Base-by-base conservation (phyloP, 176 grass and related monocot genomes). In the Eleusine coracana region DNA sequence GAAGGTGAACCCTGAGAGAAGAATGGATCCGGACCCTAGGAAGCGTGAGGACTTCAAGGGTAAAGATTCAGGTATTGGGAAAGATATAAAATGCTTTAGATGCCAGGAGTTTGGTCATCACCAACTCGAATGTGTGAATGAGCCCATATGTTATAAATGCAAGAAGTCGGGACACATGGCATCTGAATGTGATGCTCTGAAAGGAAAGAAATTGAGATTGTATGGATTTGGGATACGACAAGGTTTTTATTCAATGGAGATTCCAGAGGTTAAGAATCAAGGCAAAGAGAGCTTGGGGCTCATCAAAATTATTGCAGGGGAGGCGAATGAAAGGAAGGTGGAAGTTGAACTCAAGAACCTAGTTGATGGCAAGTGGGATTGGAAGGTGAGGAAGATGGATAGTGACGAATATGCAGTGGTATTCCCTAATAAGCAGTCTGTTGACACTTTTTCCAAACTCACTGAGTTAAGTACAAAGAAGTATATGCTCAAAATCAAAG, bases 381-480 rank as follows among this genome's bases (percentile, higher is more conserved):
- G 54, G 54, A 5, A n/a, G 20, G 20, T 58, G 6, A 58, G 18
- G 18, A n/a, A 1, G 5, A 21, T n/a, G 3, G 4, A 7, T 5
- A 21, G 1, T 4, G 18, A 58, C 7, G 54, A 58, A n/a, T 58
- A 6, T 58, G 4, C 6, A 0, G 54, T n/a, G 5, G 1, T 1
- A 5, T 58, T 58, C 18, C 20, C 54, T 7, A 58, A n/a, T 5
- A 58, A 58, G 5, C 17, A 58, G 5, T 7, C 18, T 21, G 2
- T 58, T 3, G 54, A 58, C 1, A 58, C 54, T 21, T 21, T 58
- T 8, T 20, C 54, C 6, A 58, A n/a, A 8, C 0, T 58, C 0
- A 1, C 20, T n/a, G 20, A 16, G 5, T 5, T 58, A 5, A 1
- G 18, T 6, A 4, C 54, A 1, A 1, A 3, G 1, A 2, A 1